Evolutionary conservation across 345 rosid genomes (phyloP), one percentile per base, ranked within the genome.

Genomic region (Geranium brycei): DNA sequence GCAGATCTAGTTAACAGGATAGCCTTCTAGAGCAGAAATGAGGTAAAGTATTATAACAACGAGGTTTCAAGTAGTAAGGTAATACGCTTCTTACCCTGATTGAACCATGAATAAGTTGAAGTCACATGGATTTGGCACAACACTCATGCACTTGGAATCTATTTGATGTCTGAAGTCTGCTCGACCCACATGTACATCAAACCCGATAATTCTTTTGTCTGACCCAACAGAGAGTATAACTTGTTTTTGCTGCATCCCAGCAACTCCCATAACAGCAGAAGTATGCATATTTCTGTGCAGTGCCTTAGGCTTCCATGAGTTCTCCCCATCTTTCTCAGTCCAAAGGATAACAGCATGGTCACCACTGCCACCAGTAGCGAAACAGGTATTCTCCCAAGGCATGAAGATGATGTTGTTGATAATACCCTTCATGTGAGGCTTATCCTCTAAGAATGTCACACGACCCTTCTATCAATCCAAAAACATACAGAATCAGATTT

Each of bases 41-140:
- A 57, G 16, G 59, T 15, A n/a, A 15, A 16, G 17, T 16, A n/a
- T 57, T 57, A 15, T 57, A 19, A 17, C 19, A 57, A 3, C 1
- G 58, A 28, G 60, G 57, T 58, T 62, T 55, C 31, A 40, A 51
- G 58, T 47, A 17, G 32, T 16, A 61, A 63, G 63, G 47, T 28
- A 3, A 66, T 58, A 64, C 17, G 17, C 17, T 73, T 40, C 83
- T 80, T 84, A 91, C 98, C 96, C 98, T 0, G 95, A 81, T 71
- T 89, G 96, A 70, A 89, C 96, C 96, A 92, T 86, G 72, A 89
- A 92, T 12, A 92, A 85, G 76, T 89, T 89, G 82, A 85, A 87
- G 76, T 92, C 98, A 5, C 93, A 77, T 17, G 98, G 98, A 67
- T 92, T 89, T 56, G 98, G 85, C 66, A 85, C 81, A 51, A 89